Percentiles rank a stretch among this genome's conserved stretches.
Conservation (phyloP, 2,329 filamentous ascomycete genomes). For the Botrytis paeoniae region DNA sequence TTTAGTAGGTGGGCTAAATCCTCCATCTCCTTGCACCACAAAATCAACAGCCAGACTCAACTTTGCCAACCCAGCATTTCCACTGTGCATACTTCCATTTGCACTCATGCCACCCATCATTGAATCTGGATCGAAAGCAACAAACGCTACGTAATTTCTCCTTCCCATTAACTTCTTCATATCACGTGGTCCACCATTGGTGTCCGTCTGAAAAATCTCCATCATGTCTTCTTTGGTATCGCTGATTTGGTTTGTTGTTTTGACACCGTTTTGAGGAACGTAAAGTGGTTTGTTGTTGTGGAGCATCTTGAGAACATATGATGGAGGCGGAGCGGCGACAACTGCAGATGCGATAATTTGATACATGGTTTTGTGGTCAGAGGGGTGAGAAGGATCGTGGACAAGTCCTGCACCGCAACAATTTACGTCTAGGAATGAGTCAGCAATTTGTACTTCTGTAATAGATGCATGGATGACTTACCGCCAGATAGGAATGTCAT, state of each 20-base stretch:
- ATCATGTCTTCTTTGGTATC: conserved; percentile 99
- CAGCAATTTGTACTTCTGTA: conserved; percentile 20
- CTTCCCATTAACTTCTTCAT: conserved; percentile 90
- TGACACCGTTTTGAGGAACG: conserved; percentile 84
- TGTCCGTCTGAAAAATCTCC: conserved; percentile 97
- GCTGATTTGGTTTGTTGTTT: conserved; percentile 67
- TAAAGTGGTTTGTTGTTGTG: conserved; percentile 93
- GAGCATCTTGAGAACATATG: conserved; percentile 89
- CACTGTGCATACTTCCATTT: conserved; percentile 38
- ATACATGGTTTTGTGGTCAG: conserved; percentile 99
- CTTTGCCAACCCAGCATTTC: conserved; percentile 51
- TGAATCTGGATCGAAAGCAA: conserved; percentile 89
- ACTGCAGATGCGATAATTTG: conserved; percentile 92
- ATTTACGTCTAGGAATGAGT: conserved; percentile 63
- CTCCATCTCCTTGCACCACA: conserved; percentile 88
- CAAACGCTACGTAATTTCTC: conserved; percentile 86
- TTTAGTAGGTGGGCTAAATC: conserved; percentile 80
- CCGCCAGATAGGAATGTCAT: conserved; percentile 96
- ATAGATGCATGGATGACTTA: conserved; percentile 40
- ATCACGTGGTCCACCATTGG: conserved; percentile 77
- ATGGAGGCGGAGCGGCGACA: conserved; percentile 80
- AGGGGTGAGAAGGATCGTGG: conserved; percentile 87
- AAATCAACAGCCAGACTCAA: conserved; percentile 93
- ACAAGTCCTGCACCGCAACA: conserved; percentile 88
- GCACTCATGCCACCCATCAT: conserved; percentile 29